A percentile compares a stretch with the other conserved stretches of the same genome.
Conservation (phyloP, 208 protist genomes). For the Cochliopodium minus region DNA sequence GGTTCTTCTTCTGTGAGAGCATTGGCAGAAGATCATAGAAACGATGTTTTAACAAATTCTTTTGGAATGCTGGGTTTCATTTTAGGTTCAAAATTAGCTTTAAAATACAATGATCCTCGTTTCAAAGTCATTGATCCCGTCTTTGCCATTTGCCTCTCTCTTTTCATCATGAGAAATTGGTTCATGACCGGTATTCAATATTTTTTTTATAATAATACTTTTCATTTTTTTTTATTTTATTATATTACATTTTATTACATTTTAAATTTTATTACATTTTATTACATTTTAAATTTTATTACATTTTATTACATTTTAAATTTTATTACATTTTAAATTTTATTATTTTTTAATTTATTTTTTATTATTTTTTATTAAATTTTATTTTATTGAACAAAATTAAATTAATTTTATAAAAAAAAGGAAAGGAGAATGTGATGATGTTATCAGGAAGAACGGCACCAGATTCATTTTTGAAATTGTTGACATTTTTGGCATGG, state of each 20-base stretch:
- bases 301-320: no score
- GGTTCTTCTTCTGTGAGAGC: constrained; percentile 7
- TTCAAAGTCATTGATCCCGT: constrained; percentile 32
- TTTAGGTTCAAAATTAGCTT: constrained; percentile 12
- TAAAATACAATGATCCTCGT: no score
- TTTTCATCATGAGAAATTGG: constrained; percentile 18
- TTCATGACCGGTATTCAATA: neutral
- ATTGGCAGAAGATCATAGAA: constrained; percentile 32
- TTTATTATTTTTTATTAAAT: no score
- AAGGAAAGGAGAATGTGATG: constrained; percentile 19
- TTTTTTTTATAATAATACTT: neutral
- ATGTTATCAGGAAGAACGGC: constrained; percentile 23
- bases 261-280: no score
- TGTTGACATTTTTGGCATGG: constrained; percentile 22
- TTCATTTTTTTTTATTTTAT: no score
- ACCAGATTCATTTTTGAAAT: constrained; percentile 17
- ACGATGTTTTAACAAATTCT: constrained; percentile 33
- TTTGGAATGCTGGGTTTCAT: constrained; percentile 16
- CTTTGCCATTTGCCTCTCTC: constrained; percentile 20
- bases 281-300: no score
- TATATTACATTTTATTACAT: no score
- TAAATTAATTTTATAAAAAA: no score
- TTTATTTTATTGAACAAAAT: no score
- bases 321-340: no score
- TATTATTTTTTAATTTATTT: no score